phyloP scores from a whole-genome alignment of 768 basidiomycete genomes.

The Termitomyces sp. region DNA sequence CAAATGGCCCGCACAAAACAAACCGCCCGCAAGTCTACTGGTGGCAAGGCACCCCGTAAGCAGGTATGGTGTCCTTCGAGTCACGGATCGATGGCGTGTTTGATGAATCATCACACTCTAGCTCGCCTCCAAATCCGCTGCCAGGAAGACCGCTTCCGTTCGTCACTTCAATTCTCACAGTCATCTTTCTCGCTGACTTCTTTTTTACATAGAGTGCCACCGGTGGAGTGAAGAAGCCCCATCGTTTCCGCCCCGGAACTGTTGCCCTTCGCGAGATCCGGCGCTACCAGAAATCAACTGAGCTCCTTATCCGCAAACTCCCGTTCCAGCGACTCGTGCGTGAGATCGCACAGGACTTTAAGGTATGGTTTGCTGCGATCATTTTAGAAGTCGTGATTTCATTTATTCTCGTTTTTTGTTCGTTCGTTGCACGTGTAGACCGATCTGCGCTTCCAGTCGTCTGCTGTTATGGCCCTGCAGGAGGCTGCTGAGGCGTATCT shows the following conservation, averaged over 20 bases:
- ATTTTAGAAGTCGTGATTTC: no score
- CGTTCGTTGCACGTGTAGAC: conserved; percentile 5
- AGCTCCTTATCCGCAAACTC: conserved; percentile 79
- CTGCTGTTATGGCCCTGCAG: conserved; percentile 18
- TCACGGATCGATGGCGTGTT: no score
- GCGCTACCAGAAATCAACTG: conserved; percentile 80
- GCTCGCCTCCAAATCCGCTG: conserved; percentile 15
- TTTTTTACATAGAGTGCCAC: not conserved
- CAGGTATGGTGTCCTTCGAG: conserved; percentile 2
- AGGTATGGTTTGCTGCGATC: no score
- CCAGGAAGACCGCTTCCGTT: conserved; percentile 12
- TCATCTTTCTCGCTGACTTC: not conserved
- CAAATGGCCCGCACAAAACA: conserved; percentile 16
- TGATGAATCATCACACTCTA: not conserved
- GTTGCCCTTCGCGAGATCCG: conserved; percentile 84
- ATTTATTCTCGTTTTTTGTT: no score
- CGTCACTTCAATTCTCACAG: not conserved
- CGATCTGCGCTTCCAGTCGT: conserved; percentile 19
- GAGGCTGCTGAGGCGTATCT: conserved; percentile 18
- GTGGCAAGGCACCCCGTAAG: conserved; percentile 16
- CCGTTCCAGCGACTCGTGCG: conserved; percentile 82
- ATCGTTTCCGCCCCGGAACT: conserved; percentile 74
- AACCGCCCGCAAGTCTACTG: conserved; percentile 15
- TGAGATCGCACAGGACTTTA: conserved; percentile 64
- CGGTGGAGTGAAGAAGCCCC: conserved; percentile 24